These are phyloP conservation scores for Thermothelomyces thermophilus DNA, from an alignment of 2,329 filamentous ascomycete species.

Conservation along the genomic window DNA sequence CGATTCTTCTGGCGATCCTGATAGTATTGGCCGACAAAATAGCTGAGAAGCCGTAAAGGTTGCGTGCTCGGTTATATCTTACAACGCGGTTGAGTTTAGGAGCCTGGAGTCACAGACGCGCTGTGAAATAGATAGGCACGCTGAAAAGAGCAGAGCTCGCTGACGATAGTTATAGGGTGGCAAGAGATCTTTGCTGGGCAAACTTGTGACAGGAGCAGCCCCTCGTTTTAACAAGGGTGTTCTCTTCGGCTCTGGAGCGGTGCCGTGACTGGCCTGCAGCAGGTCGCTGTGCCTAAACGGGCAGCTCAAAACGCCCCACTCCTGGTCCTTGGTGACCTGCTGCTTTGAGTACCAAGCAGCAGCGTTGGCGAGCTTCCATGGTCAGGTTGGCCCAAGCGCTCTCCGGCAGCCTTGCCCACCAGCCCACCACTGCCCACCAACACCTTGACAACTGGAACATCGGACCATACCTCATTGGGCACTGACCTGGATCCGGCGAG, in stretches of 20 bases:
- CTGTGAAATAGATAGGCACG: not conserved
- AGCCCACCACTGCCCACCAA: not conserved
- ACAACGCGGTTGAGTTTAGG: not conserved
- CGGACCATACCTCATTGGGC: conserved; percentile 22
- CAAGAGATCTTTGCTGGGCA: conserved; percentile 2
- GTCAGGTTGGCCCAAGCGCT: conserved; percentile 7
- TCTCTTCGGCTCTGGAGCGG: not conserved
- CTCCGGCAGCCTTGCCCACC: conserved; percentile 7
- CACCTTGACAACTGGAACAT: conserved; percentile 6
- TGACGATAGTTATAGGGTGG: conserved; percentile 8
- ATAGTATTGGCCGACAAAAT: not conserved
- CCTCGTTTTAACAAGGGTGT: conserved; percentile 6
- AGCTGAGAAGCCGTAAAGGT: not conserved
- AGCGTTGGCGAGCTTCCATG: not conserved
- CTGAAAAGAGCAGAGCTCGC: too few species aligned
- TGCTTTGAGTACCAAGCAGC: not conserved
- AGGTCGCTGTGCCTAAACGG: conserved; percentile 6
- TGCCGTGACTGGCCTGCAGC: not conserved
- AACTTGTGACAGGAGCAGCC: conserved; percentile 2
- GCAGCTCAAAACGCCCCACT: conserved; percentile 6
- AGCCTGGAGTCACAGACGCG: not conserved
- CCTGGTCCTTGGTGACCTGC: conserved; percentile 11
- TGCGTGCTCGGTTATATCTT: not conserved
- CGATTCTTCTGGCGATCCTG: not conserved
- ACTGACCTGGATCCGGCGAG: conserved; percentile 23